A percentile compares a stretch with the other conserved stretches of the same genome.
Conservation (phyloP, 345 rosid genomes). For the Jatropha curcas region DNA sequence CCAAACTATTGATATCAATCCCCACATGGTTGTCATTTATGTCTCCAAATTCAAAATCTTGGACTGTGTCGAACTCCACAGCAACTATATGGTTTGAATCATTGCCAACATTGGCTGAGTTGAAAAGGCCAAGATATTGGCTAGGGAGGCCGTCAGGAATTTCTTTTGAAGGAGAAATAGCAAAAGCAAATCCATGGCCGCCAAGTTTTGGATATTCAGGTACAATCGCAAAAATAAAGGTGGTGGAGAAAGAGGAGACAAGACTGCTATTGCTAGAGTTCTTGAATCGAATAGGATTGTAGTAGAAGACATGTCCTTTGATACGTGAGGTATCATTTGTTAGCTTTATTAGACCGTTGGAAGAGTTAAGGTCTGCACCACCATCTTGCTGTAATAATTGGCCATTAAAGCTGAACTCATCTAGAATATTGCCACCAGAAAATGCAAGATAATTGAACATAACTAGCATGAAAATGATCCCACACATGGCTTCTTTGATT, state of each 20-base stretch:
- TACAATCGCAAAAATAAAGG: conserved; percentile 1
- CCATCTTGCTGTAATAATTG: no score
- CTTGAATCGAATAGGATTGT: no score
- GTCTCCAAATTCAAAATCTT: neutral
- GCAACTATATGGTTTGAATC: neutral
- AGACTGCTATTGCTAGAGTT: no score
- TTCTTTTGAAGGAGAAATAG: neutral
- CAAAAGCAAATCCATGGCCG: conserved; percentile 1
- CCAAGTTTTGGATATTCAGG: neutral
- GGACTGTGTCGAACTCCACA: neutral
- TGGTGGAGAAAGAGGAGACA: neutral
- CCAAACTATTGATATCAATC: neutral
- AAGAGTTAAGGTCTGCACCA: no score
- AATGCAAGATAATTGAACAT: no score
- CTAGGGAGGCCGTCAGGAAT: neutral
- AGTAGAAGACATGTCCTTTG: no score
- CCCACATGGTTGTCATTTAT: conserved; percentile 3
- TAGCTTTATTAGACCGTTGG: no score
- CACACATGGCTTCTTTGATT: no score
- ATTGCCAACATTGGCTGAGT: neutral
- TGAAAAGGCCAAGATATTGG: conserved; percentile 4
- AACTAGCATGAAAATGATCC: no score
- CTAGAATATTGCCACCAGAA: no score
- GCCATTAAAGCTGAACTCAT: no score
- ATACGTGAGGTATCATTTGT: no score